Base-by-base conservation (phyloP, 805 yeast genomes). In the Metschnikowia peoriensis region DNA sequence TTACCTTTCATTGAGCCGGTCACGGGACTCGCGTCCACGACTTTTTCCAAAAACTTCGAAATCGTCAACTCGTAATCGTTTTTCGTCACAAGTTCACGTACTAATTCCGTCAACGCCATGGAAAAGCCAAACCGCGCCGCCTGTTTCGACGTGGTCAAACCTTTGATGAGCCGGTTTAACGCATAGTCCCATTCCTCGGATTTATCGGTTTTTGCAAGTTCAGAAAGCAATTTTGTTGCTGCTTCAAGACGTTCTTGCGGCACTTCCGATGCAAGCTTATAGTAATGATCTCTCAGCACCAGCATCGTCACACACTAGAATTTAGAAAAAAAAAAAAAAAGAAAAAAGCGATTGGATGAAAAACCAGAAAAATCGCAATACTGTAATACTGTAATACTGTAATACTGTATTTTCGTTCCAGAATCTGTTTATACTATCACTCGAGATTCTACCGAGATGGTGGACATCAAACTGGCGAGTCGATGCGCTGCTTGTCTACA, bases 101-200 rank as follows among this genome's bases (percentile, higher is more conserved):
- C 63, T 1, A 86, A 70, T 66, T 93, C 97, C 0, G 92, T 82
- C 42, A 93, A 70, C 43, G 97, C 93, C 78, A 89, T 81, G 2
- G 97, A 88, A 63, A 86, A 93, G 5, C 98, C 98, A 29, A 89
- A 70, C 51, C 97, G 76, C 1, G 97, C 94, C 45, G 90, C 79
- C 27, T 88, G 96, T 62, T 94, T 81, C 14, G 91, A 80, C 6
- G 97, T 87, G 5, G 90, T 76, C 34, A 93, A 72, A 47, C 98
- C 97, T 56, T 84, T 85, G 57, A 89, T 79, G 56, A 93, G 75
- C 63, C 98, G 79, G 56, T 82, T 81, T 50, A 89, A 69, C 0
- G 96, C 94, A 65, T 93, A 93, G 46, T 80, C 80, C 90, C 93
- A 90, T 61, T 91, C 97, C 1, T 72, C 73, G 22, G 69, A 66